Conservation (phyloP, 768 basidiomycete species). For the Lactifluus echinatus region DNA sequence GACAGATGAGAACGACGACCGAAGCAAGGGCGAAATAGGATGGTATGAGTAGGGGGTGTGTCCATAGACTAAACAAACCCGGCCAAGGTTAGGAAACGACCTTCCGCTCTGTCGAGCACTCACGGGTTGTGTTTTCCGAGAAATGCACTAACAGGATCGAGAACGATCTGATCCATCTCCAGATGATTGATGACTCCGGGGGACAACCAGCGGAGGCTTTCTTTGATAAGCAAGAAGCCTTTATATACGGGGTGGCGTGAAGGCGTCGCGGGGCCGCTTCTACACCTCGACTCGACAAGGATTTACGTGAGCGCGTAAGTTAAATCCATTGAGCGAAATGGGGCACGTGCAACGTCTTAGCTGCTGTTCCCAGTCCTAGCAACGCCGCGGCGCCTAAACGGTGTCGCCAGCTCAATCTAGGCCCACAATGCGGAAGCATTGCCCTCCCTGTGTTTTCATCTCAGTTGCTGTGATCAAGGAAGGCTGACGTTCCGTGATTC, state of each 20-base stretch:
- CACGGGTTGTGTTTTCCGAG: background rate
- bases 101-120: background rate
- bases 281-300: background rate
- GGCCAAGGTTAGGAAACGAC: background rate
- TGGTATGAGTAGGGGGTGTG: conserved; percentile 13
- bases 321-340: no score
- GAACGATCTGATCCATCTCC: conserved; percentile 6
- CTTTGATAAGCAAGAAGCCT: no score
- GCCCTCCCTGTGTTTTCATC: no score
- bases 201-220: background rate
- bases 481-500: no score
- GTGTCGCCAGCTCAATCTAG: no score
- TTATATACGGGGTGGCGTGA: no score
- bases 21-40: conserved; percentile 9
- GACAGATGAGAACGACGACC: conserved; percentile 1
- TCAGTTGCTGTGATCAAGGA: no score
- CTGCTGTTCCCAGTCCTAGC: no score
- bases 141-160: background rate
- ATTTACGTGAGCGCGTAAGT: no score
- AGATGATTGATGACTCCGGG: no score
- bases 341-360: background rate
- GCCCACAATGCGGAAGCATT: no score
- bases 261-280: background rate
- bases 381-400: no score
- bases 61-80: conserved; percentile 3